A percentile compares a stretch with the other conserved stretches of the same genome.
Conservation (phyloP, 139 green algal species). For the Monoraphidium neglectum region DNA sequence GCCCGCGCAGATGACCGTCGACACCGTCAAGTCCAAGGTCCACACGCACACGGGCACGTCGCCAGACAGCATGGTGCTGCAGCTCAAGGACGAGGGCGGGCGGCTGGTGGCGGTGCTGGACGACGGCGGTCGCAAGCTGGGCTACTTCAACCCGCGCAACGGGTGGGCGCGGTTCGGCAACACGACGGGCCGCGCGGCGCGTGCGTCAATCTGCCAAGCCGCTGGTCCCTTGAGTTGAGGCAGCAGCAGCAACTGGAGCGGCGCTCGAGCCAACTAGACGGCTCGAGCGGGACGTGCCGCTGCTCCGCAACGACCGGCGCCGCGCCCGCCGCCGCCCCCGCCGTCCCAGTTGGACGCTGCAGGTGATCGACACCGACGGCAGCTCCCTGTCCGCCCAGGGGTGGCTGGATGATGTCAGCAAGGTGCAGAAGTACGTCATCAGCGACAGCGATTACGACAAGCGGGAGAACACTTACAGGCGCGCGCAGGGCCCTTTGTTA, state of each 20-base stretch:
- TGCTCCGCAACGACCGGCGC: no score
- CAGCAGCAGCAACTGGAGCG: no score
- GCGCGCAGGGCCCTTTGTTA: background rate
- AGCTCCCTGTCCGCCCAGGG: conserved; percentile 79
- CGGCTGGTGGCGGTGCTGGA: conserved; percentile 49
- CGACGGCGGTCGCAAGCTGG: conserved; percentile 81
- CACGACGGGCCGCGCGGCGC: no score
- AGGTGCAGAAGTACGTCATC: conserved; percentile 98
- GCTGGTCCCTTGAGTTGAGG: no score
- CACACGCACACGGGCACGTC: conserved; percentile 87
- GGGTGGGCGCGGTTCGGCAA: no score
- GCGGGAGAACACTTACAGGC: conserved; percentile 91
- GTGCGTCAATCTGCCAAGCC: no score
- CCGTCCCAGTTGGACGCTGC: conserved; percentile 67
- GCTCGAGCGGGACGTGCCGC: no score
- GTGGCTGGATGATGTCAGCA: conserved; percentile 95
- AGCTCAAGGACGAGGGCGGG: conserved; percentile 80
- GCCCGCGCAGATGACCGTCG: conserved; percentile 87
- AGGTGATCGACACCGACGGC: conserved; percentile 92
- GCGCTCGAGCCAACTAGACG: no score
- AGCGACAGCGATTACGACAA: conserved; percentile 92
- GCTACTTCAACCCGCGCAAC: conserved; percentile 93
- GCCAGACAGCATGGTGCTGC: conserved; percentile 75
- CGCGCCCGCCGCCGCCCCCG: background rate
- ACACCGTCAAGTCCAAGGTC: conserved; percentile 89